Percentiles rank a stretch among this genome's conserved stretches.
phyloP scores from a whole-genome alignment of 2,329 filamentous ascomycete genomes.

The Scedosporium minutisporum region DNA sequence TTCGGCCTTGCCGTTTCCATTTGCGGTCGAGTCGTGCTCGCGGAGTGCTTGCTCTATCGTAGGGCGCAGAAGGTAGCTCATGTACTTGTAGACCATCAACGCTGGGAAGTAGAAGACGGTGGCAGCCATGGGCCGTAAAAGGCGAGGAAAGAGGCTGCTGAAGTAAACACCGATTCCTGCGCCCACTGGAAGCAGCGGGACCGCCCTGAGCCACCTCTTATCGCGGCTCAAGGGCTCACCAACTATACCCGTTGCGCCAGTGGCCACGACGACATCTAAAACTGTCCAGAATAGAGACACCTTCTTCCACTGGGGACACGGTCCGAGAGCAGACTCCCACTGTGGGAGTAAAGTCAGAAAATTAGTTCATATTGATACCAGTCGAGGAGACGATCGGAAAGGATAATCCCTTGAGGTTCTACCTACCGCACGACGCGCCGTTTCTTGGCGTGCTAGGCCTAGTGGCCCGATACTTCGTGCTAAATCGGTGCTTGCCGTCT shows the following conservation, averaged over 20 bases:
- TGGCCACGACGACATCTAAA: constrained; percentile 3
- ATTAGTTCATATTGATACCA: neutral
- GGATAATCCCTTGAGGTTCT: neutral
- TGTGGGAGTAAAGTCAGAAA: neutral
- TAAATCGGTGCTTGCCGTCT: constrained; percentile 4
- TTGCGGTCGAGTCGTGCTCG: neutral
- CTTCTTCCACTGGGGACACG: constrained; percentile 2
- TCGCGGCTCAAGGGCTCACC: constrained; percentile 3
- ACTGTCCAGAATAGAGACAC: constrained; percentile 4
- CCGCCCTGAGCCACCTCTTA: constrained; percentile 1
- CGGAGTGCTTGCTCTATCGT: neutral
- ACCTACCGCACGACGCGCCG: constrained; percentile 3
- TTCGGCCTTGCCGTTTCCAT: neutral
- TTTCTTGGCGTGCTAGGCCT: constrained; percentile 1
- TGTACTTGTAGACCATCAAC: constrained; percentile 4
- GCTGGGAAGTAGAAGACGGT: constrained; percentile 3
- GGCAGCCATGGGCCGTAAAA: constrained; percentile 2
- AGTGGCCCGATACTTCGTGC: constrained; percentile 1
- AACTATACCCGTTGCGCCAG: neutral
- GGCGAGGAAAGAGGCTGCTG: constrained; percentile 1
- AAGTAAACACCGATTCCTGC: constrained; percentile 3
- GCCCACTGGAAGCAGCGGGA: neutral
- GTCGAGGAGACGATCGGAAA: neutral
- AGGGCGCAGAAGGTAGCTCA: constrained; percentile 2
- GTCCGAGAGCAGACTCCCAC: constrained; percentile 1